phyloP scores from a whole-genome alignment of 495 filamentous ascomycete species.

The Barbatosphaeria neglecta region DNA sequence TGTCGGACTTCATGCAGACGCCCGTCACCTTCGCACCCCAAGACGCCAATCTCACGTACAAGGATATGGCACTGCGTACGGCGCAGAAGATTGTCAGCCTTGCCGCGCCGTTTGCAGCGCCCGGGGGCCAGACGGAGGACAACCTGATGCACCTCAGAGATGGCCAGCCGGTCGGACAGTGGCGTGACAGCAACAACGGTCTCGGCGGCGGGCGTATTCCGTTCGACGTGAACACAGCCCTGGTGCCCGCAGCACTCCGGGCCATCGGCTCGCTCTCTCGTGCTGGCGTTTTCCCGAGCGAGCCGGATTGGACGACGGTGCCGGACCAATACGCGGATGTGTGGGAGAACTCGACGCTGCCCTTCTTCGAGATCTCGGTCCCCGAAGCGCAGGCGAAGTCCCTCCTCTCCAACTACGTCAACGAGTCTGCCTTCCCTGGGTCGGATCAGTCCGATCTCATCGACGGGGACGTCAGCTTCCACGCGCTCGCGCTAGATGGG shows the following conservation, averaged over 20 bases:
- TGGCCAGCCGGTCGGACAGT: slow-evolving; percentile 47
- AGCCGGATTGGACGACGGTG: slow-evolving; percentile 32
- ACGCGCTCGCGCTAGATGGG: slow-evolving; percentile 46
- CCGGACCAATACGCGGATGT: slow-evolving; percentile 42
- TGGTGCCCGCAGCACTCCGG: slow-evolving; percentile 48
- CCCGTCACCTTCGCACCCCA: slow-evolving; percentile 31
- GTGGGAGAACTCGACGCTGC: slow-evolving; percentile 52
- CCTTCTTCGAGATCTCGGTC: slow-evolving; percentile 44
- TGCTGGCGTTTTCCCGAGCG: slow-evolving; percentile 36
- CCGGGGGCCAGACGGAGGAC: slow-evolving; percentile 27
- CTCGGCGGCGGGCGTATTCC: slow-evolving; percentile 53
- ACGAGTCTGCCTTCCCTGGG: slow-evolving; percentile 30
- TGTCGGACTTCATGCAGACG: slow-evolving; percentile 36
- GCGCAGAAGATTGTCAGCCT: slow-evolving; percentile 47
- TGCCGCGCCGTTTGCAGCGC: slow-evolving; percentile 39
- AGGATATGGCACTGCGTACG: slow-evolving; percentile 36
- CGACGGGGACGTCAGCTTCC: slow-evolving; percentile 22
- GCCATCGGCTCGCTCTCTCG: slow-evolving; percentile 41
- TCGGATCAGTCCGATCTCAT: slow-evolving; percentile 30
- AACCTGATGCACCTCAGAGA: slow-evolving; percentile 48
- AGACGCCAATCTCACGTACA: slow-evolving; percentile 42
- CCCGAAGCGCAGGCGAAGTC: slow-evolving; percentile 27
- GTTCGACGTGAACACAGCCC: slow-evolving; percentile 54
- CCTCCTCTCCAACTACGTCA: slow-evolving; percentile 36
- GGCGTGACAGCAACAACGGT: slow-evolving; percentile 50